Evolutionary conservation across 1,284 basidiomycete genomes (phyloP), one percentile per base, ranked within the genome.

Genomic region (Cutaneotrichosporon cutaneum): DNA sequence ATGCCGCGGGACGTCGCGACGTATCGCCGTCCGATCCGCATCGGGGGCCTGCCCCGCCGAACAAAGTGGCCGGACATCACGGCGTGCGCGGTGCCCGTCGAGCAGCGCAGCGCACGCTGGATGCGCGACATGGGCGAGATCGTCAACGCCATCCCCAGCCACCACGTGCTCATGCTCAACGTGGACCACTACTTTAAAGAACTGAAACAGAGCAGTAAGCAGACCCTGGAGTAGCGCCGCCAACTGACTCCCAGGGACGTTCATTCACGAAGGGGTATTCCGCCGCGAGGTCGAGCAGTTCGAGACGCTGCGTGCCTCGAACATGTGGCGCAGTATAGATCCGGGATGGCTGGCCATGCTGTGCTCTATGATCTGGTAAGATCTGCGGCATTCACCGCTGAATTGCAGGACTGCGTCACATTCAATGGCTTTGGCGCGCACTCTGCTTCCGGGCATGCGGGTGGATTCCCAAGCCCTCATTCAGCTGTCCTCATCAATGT

Each of bases 231-330:
- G 18, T 27, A 11, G 35, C 39, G 3, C 39, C 18, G 11, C 18
- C 18, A n/a, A n/a, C 39, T 42, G 16, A 48, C 11, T 26, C 45
- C 3, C 48, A 51, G 48, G 48, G 16, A 51, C 48, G 4, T 51
- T 51, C 27, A 30, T 51, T 16, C 48, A 51, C 27, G 48, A 51
- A 11, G 48, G 48, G 7, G 27, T 51, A 18, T 51, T 51, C 27
- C 48, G 48, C 18, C 48, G 48, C 18, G 48, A 51, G 48, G 48
- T 51, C 10, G 48, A 51, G 48, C 48, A 51, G 48, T 51, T 51
- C 27, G 48, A 51, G 27, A 18, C 48, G 8, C 48, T 51, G 18
- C 48, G 48, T 18, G 48, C 48, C 24, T 51, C 48, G 14, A 27
- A 27, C 27, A 51, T 51, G 48, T 51, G 48, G 48, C 48, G 48